Base-by-base conservation (phyloP, 1,139 yeast species). In the Spathaspora sp. region DNA sequence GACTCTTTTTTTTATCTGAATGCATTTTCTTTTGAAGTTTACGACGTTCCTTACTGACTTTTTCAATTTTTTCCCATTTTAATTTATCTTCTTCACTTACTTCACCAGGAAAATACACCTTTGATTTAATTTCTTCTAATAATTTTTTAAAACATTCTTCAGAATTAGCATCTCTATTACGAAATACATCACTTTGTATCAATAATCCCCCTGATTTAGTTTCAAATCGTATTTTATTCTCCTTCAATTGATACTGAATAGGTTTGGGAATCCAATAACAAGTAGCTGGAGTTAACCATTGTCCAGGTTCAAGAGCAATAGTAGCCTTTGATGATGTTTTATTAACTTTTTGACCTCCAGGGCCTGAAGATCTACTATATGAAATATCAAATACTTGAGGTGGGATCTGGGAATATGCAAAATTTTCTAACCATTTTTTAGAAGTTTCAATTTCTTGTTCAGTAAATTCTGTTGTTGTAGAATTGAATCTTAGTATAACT, bases 271-370 rank as follows among this genome's bases (percentile, higher is more conserved):
- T 74, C 95, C 95, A 88, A 6, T 56, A 55, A 16, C 76, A 70
- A 37, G 54, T 56, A 29, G 60, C 60, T 0, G 81, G 76, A 2
- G 63, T 56, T 8, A 75, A 67, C 82, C 91, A 80, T 38, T 70
- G 64, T 1, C 67, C 63, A 0, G 73, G 61, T 4, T 64, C 60
- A 51, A 89, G 59, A 3, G 81, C 69, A 10, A 91, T 63, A 0
- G 93, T 82, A 3, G 95, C 96, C 58, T 90, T 90, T 2, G 93
- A 81, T 11, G 83, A 82, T 0, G 89, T 80, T 52, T 89, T 91
- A 63, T 91, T 91, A 13, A 91, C 97, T 59, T 91, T 88, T 57
- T 91, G 98, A 0, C 98, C 98, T 0, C 98, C 98, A 0, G 97
- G 91, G 0, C 98, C 98, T 10, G 96, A 85, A 0, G 96, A 79